Evolutionary conservation across 768 basidiomycete species (phyloP).

Genomic region (Leucocoprinus sp.): DNA sequence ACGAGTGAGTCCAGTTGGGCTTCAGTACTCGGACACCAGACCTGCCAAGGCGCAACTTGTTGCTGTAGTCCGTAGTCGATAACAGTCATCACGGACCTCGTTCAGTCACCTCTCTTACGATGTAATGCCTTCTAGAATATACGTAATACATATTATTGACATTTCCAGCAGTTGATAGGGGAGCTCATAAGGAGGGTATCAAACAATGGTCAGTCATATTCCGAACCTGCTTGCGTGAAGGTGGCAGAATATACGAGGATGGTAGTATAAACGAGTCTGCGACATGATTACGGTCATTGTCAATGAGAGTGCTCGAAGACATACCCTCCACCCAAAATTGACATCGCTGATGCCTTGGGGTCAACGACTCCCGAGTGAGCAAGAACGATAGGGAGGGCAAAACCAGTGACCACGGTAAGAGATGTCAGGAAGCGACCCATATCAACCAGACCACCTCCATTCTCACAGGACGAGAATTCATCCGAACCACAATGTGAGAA

Average conservation of each 20-base stretch:
- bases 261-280: conserved; percentile 80
- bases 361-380: conserved; percentile 87
- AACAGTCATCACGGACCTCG: background rate
- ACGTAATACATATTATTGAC: conserved; percentile 12
- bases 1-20: conserved; percentile 30
- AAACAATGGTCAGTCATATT: conserved; percentile 50
- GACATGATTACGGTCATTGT: background rate
- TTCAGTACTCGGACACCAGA: conserved; percentile 20
- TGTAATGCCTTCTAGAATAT: conserved; percentile 11
- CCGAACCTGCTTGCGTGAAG: conserved; percentile 76
- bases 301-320: conserved; percentile 19
- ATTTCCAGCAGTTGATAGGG: background rate
- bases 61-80: conserved; percentile 17
- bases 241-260: conserved; percentile 82
- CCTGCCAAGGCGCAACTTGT: conserved; percentile 35
- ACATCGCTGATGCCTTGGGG: conserved; percentile 85
- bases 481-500: conserved; percentile 91
- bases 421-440: conserved; percentile 93
- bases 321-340: conserved; percentile 86
- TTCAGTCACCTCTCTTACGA: too few species aligned
- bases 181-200: background rate
- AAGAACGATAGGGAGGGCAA: conserved; percentile 86
- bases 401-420: conserved; percentile 84
- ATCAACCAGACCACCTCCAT: conserved; percentile 61
- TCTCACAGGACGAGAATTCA: conserved; percentile 75